These are phyloP conservation scores for Viola odorata DNA, from an alignment of 345 rosid genomes.

Conservation along the genomic window DNA sequence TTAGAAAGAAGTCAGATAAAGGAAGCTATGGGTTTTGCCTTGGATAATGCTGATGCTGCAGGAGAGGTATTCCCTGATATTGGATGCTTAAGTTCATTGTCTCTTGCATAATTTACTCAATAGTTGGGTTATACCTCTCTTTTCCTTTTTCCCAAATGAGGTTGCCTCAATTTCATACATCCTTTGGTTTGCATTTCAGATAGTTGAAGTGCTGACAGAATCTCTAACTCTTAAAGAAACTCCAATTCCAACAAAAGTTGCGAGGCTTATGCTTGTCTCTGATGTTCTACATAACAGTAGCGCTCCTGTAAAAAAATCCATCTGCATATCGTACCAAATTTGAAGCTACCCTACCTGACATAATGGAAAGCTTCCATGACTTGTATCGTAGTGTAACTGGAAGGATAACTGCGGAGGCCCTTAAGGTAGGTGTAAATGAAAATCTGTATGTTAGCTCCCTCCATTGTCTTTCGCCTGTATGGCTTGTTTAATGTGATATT, in stretches of 20 bases:
- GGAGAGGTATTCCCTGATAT: conserved; percentile 63
- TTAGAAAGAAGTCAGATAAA: conserved; percentile 93
- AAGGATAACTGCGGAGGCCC: conserved; percentile 97
- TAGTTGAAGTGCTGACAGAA: conserved; percentile 96
- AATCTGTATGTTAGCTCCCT: conserved; percentile 1
- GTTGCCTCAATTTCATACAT: background rate
- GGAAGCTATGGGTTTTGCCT: conserved; percentile 93
- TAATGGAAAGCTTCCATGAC: conserved; percentile 99
- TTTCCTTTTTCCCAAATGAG: no score
- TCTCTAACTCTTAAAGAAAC: conserved; percentile 94
- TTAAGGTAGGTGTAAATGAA: conserved; percentile 33
- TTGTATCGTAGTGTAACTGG: conserved; percentile 89
- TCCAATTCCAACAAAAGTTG: conserved; percentile 93
- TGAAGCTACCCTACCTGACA: conserved; percentile 83
- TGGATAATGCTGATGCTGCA: conserved; percentile 99
- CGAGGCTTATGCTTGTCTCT: conserved; percentile 81
- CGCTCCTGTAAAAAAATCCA: conserved; percentile 95
- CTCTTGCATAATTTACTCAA: background rate
- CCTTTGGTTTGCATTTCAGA: conserved; percentile 36
- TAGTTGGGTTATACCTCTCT: no score
- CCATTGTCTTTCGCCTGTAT: conserved; percentile 6
- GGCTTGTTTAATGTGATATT: conserved; percentile 8
- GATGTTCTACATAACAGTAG: conserved; percentile 95
- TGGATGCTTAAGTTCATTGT: background rate
- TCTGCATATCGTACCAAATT: conserved; percentile 98